Conservation (phyloP, 2,329 filamentous ascomycete species). For the Pezicula carpinea region DNA sequence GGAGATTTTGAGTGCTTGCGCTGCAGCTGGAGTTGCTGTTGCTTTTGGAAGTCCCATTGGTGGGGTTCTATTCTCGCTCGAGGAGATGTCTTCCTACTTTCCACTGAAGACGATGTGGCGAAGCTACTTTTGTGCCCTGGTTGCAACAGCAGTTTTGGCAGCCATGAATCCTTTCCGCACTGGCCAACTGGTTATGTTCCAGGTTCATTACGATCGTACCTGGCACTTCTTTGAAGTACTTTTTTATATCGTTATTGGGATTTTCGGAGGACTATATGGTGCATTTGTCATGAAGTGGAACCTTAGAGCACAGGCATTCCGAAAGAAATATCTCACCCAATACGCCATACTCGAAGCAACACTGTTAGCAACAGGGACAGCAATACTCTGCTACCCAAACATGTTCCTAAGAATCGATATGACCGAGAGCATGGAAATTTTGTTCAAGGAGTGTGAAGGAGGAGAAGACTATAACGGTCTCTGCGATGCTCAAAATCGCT, state of each 20-base stretch:
- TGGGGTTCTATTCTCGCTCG: slow-evolving; percentile 90
- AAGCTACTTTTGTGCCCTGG: slow-evolving; percentile 95
- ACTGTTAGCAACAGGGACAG: slow-evolving; percentile 75
- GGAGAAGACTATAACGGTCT: slow-evolving; percentile 84
- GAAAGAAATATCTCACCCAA: slow-evolving; percentile 82
- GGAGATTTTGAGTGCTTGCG: slow-evolving; percentile 91
- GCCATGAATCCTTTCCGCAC: slow-evolving; percentile 98
- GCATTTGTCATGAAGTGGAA: slow-evolving; percentile 99
- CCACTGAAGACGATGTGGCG: slow-evolving; percentile 97
- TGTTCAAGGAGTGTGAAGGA: slow-evolving; percentile 91
- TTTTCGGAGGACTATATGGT: slow-evolving; percentile 92
- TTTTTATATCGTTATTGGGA: slow-evolving; percentile 86
- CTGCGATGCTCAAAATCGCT: slow-evolving; percentile 74
- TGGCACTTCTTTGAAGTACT: slow-evolving; percentile 98
- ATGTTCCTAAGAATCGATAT: slow-evolving; percentile 95
- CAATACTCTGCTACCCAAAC: slow-evolving; percentile 94
- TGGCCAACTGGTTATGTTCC: slow-evolving; percentile 98
- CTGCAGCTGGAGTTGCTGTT: slow-evolving; percentile 90
- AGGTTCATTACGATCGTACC: slow-evolving; percentile 88
- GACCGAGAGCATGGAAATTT: slow-evolving; percentile 98
- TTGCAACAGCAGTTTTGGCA: slow-evolving; percentile 86
- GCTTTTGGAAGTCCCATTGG: slow-evolving; percentile 97
- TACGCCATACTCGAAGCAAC: slow-evolving; percentile 87
- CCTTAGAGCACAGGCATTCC: slow-evolving; percentile 81
- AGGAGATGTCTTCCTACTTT: slow-evolving; percentile 97